A percentile compares a stretch with the other conserved stretches of the same genome.
These are phyloP conservation scores for Backusella tarrabulga DNA, from an alignment of 192 early-diverging fungal species.

Conservation along the genomic window DNA sequence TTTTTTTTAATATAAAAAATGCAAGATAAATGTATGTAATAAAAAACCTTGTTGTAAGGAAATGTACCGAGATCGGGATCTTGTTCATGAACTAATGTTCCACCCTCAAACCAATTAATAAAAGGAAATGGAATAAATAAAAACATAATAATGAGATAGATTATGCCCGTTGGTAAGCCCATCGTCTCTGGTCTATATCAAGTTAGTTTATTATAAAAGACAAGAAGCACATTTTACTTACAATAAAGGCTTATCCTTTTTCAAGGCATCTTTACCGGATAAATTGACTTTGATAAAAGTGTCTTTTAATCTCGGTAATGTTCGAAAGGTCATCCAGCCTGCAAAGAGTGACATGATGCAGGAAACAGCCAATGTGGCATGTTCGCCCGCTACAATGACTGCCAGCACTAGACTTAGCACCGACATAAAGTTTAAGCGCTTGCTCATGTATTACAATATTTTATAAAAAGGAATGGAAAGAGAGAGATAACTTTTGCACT, in stretches of 20 bases:
- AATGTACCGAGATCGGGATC: slow-evolving; percentile 51
- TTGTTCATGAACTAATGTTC: slow-evolving; percentile 32
- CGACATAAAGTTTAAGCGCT: not conserved
- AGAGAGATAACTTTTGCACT: not conserved
- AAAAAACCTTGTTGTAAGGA: slow-evolving; percentile 67
- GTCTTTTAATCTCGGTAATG: slow-evolving; percentile 62
- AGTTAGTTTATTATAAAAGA: not conserved
- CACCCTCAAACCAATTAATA: slow-evolving; percentile 70
- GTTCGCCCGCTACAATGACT: not conserved
- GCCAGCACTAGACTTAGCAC: not conserved
- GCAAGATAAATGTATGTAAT: not conserved
- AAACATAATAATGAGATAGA: slow-evolving; percentile 88
- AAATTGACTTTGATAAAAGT: slow-evolving; percentile 79
- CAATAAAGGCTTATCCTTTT: slow-evolving; percentile 71
- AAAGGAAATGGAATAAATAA: slow-evolving; percentile 96
- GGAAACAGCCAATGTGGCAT: slow-evolving; percentile 44
- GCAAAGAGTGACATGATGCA: slow-evolving; percentile 68
- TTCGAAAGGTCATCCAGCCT: slow-evolving; percentile 65
- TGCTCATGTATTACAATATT: not conserved
- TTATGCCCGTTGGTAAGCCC: slow-evolving; percentile 85
- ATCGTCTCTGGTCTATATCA: slow-evolving; percentile 83
- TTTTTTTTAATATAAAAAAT: not conserved
- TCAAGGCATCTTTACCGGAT: slow-evolving; percentile 79
- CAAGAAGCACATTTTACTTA: slow-evolving; percentile 31
- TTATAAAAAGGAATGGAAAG: not conserved